Evolutionary conservation across 176 grass and related monocot genomes (phyloP).

Genomic region (Oropetium thomaeum): DNA sequence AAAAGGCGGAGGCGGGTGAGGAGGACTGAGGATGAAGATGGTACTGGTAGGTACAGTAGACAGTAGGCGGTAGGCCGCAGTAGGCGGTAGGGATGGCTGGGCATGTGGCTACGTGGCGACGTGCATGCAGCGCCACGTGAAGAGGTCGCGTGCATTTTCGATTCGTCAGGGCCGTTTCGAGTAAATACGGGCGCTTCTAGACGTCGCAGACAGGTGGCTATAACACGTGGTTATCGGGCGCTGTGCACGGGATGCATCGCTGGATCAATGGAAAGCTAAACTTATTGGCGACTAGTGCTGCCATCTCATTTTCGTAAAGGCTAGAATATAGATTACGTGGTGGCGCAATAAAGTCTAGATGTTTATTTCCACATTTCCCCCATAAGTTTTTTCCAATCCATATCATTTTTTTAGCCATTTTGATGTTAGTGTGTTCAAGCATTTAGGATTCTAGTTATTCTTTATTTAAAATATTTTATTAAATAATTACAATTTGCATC

Average conservation of each 20-base stretch:
- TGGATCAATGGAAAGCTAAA: not conserved
- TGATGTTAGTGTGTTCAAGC: too few species aligned
- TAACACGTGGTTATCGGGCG: not conserved
- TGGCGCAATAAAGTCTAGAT: too few species aligned
- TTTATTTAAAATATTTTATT: too few species aligned
- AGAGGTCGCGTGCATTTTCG: not conserved
- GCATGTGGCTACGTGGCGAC: constrained; percentile 62
- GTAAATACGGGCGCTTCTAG: constrained; percentile 17
- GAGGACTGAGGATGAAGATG: not conserved
- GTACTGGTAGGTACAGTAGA: too few species aligned
- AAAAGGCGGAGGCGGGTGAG: not conserved
- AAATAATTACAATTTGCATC: too few species aligned
- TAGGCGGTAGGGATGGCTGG: not conserved
- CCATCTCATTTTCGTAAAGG: not conserved
- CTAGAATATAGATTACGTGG: not conserved
- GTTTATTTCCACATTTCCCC: too few species aligned
- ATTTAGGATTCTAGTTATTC: too few species aligned
- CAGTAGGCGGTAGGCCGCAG: not conserved
- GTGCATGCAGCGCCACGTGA: constrained; percentile 57
- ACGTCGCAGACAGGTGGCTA: not conserved
- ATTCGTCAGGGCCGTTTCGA: not conserved
- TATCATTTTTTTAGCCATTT: too few species aligned
- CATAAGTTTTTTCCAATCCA: too few species aligned
- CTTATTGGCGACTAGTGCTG: not conserved
- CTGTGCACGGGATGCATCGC: not conserved